Base-by-base conservation (phyloP, 331 rosid genomes). In the Phaseolus coccineus region DNA sequence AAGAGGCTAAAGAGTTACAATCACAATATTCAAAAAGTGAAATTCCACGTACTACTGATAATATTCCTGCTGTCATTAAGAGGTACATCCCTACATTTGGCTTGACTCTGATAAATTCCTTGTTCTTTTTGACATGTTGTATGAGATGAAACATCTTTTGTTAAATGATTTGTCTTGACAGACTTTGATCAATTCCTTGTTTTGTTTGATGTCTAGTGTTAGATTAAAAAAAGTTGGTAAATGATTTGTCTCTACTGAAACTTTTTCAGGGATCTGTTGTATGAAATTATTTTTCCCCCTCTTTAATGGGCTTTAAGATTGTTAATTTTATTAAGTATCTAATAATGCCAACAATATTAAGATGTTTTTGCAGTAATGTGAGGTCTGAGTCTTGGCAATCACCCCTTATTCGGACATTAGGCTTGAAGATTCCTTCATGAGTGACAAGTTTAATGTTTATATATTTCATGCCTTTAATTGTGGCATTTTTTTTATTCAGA, bases 1-100 rank as follows among this genome's bases (percentile, higher is more conserved):
- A 86, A 83, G 97, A 91, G 78, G 97, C 94, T 66, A 87, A 81
- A 83, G 91, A 91, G 76, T 78, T 94, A 33, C 84, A 71, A 57
- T 85, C 81, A 46, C 70, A 48, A 15, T 30, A 79, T 80, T 65
- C 61, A 42, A 87, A 52, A 74, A 66, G 80, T 31, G 69, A 71
- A 68, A 65, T 22, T 16, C 58, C 75, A 27, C 82, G 65, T 15
- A 40, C 87, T 67, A 87, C 84, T 71, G 69, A 64, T 62, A 71
- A 85, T 77, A 55, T 91, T 84, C 87, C 86, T 62, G 71, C 13
- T 44, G 63, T 13, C 81, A 87, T 90, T 55, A 91, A 74, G 86
- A 92, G 97, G 97, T 94, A 88, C 4, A 27, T 3, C 25, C 65
- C 31, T 35, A 53, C 46, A 64, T 53, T 19, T 15, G 24, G 8